These are phyloP conservation scores for Colletotrichum salicis DNA, from an alignment of 2,329 filamentous ascomycete species.

Conservation along the genomic window DNA sequence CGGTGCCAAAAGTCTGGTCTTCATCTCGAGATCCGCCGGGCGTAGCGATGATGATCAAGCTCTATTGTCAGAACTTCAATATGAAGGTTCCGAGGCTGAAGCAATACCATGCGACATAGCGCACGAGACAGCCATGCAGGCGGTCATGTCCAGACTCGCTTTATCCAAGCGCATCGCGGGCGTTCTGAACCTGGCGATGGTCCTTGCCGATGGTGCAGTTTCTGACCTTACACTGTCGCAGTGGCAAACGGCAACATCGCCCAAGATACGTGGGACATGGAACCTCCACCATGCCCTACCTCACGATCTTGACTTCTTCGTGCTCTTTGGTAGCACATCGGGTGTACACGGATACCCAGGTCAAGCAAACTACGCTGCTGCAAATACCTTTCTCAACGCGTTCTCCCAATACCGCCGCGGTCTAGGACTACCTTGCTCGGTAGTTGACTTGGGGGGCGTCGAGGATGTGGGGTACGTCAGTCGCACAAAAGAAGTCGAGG, in stretches of 20 bases:
- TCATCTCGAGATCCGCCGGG: constrained; percentile 41
- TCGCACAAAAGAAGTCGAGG: constrained; percentile 46
- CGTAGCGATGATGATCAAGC: background rate
- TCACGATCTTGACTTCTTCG: constrained; percentile 49
- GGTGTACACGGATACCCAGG: constrained; percentile 47
- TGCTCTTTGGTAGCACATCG: constrained; percentile 47
- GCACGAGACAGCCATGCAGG: background rate
- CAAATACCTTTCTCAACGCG: constrained; percentile 53
- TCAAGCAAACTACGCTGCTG: constrained; percentile 54
- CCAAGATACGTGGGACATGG: constrained; percentile 55
- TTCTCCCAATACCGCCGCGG: constrained; percentile 49
- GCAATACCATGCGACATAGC: background rate
- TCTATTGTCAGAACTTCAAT: background rate
- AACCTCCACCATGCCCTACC: constrained; percentile 50
- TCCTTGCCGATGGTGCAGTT: constrained; percentile 38
- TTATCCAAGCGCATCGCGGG: constrained; percentile 15
- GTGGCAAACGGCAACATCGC: constrained; percentile 47
- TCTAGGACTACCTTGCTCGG: constrained; percentile 48
- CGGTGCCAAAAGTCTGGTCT: constrained; percentile 42
- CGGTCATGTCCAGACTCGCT: background rate
- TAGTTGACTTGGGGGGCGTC: constrained; percentile 52
- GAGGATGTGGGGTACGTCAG: constrained; percentile 48
- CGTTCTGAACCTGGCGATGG: constrained; percentile 20
- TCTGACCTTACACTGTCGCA: constrained; percentile 47
- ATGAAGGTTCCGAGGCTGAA: background rate